phyloP scores from a whole-genome alignment of 2,329 filamentous ascomycete species.

The Botrytis sinoallii region DNA sequence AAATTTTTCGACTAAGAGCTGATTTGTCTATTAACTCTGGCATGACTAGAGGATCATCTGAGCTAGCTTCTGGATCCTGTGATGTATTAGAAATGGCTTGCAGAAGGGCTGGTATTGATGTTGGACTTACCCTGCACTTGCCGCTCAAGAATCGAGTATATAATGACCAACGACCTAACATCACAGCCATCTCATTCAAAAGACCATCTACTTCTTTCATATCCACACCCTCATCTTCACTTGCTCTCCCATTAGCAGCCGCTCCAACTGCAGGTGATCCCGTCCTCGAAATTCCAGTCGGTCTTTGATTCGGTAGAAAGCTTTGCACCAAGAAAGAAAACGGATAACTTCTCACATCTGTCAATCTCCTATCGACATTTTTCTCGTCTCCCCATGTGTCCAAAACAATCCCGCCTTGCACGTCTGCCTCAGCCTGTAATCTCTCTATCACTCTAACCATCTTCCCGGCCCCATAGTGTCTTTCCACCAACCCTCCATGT shows the following conservation, averaged over 20 bases:
- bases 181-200: slow-evolving; percentile 82
- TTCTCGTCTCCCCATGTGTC: slow-evolving; percentile 95
- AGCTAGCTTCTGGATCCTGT: slow-evolving; percentile 52
- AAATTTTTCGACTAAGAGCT: slow-evolving; percentile 75
- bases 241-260: slow-evolving; percentile 52
- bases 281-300: slow-evolving; percentile 62
- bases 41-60: slow-evolving; percentile 57
- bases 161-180: slow-evolving; percentile 90
- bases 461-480: slow-evolving; percentile 87
- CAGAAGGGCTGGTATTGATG: slow-evolving; percentile 24
- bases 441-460: slow-evolving; percentile 94
- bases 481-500: slow-evolving; percentile 85
- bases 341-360: slow-evolving; percentile 94
- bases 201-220: slow-evolving; percentile 94
- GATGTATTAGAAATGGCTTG: slow-evolving; percentile 36
- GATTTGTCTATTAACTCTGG: slow-evolving; percentile 77
- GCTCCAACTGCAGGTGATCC: slow-evolving; percentile 70
- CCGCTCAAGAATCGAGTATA: slow-evolving; percentile 85
- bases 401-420: slow-evolving; percentile 91
- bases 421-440: slow-evolving; percentile 89
- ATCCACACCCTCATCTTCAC: slow-evolving; percentile 89
- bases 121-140: slow-evolving; percentile 70
- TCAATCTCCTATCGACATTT: slow-evolving; percentile 78
- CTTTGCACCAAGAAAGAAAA: slow-evolving; percentile 97
- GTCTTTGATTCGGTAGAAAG: slow-evolving; percentile 72